Evolutionary conservation across 139 green algal genomes (phyloP), one percentile per base, ranked within the genome.

Genomic region (Trebouxia sp.): DNA sequence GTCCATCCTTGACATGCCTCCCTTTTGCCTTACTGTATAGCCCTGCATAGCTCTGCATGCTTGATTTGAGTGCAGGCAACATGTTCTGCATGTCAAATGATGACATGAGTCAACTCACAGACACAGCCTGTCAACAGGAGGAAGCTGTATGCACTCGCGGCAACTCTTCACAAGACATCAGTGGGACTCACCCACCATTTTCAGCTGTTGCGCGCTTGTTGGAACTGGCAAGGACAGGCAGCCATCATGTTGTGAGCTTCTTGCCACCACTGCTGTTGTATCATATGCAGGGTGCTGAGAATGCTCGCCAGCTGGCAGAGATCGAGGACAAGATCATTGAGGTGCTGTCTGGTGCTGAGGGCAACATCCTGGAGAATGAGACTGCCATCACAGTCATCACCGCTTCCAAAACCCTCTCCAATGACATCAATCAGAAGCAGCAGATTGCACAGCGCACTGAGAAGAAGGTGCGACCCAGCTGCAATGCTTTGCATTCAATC

Each of bases 361-460:
- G 91, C 84, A 95, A 95, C 83, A 94, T 95, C 76, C 74, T 95
- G 72, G 92, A 95, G 74, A 89, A 95, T 56, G 92, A 95, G 83
- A 91, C 83, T 15, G 90, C 92, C 51, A 92, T 94, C 77, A 80
- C 77, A n/a, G 86, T 95, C 79, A 94, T 95, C 83, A 93, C 90
- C 5, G 83, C 91, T 62, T 89, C 91, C 78, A 95, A 95, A 84
- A 80, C 79, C 8, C 85, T 93, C 50, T 88, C 86, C n/a, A 94
- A 93, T 66, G 92, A 95, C 41, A 92, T 95, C 67, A 84, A 87
- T 15, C 83, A 89, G 26, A 95, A 95, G 87, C 91, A 95, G 79
- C 72, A 78, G 24, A 79, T 89, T 65, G 78, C 83, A 47, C 80
- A 92, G 82, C 65, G 87, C 20, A 95, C 90, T 20, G 93, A 95